phyloP scores from a whole-genome alignment of 495 filamentous ascomycete genomes.

The Friedmanniomyces endolithicus region DNA sequence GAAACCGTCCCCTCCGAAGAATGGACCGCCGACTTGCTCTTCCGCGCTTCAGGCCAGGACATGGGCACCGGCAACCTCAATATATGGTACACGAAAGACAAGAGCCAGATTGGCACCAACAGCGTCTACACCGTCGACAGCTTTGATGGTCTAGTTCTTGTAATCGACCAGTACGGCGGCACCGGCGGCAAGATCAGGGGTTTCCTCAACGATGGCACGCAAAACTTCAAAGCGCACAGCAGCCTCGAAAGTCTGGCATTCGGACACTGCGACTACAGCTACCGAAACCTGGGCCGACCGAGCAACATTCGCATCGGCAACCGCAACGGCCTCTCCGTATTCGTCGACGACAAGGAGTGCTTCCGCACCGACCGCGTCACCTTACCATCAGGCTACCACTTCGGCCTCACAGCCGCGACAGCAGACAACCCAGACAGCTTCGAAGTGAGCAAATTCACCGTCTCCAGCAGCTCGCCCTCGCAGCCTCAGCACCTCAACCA shows the following conservation, averaged over 20 bases:
- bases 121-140: constrained; percentile 70
- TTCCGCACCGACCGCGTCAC: constrained; percentile 70
- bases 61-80: constrained; percentile 80
- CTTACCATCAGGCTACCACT: constrained; percentile 69
- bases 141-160: constrained; percentile 79
- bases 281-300: constrained; percentile 81
- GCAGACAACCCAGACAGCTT: constrained; percentile 89
- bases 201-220: constrained; percentile 85
- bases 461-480: constrained; percentile 29
- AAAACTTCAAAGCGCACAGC: constrained; percentile 65
- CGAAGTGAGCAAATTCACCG: constrained; percentile 76
- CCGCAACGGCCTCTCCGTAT: constrained; percentile 54
- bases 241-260: constrained; percentile 80
- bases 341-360: constrained; percentile 69
- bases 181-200: constrained; percentile 59
- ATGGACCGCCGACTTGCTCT: constrained; percentile 78
- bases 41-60: constrained; percentile 77
- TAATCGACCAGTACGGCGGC: constrained; percentile 80
- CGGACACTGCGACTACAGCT: constrained; percentile 80
- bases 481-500: not conserved
- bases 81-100: constrained; percentile 78
- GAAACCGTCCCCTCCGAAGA: constrained; percentile 24
- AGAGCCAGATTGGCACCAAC: constrained; percentile 49
- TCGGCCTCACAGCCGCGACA: constrained; percentile 77
- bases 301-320: constrained; percentile 64